Evolutionary conservation across 2,329 filamentous ascomycete genomes (phyloP), one percentile per base, ranked within the genome.

Genomic region (Dryadomyces sulphureus): DNA sequence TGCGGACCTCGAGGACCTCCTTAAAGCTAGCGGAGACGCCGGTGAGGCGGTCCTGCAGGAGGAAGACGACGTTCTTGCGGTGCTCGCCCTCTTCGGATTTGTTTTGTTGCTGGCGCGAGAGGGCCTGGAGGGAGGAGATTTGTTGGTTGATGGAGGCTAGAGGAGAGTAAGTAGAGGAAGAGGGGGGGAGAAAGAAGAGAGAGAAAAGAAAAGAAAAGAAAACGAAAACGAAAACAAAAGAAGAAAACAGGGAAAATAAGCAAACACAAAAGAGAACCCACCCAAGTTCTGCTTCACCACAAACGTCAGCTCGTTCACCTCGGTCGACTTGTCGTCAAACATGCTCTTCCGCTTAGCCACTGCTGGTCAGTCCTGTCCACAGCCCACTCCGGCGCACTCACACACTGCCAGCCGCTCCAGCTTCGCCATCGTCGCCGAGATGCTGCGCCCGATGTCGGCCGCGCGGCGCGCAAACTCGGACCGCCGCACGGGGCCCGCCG

Each of bases 11-110:
- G 9, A 98, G 72, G 6, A 96, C 90, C 56, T 96, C 90, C 64
- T 96, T 96, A 73, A 98, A 96, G 62, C 90, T 94, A 51, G 82
- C 86, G 22, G 84, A 85, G 4, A 98, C 90, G 58, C 94, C 88
- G 35, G 88, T 90, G 36, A 96, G 70, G 59, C 92, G 92, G 51
- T 87, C 86, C 64, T 95, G 88, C 17, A 96, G 68, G 59, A 96
- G 73, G 51, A 94, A 80, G 3, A 95, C 85, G 27, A 96, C 92
- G 59, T 96, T 95, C 65, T 94, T 94, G 69, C 94, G 94, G 67
- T 98, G 93, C 60, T 96, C 89, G 55, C 88, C 88, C 63, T 94
- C 87, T 54, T 76, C 77, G 52, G 66, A 70, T 54, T 70, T 75
- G 38, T 84, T 82, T 55, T 90, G 83, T 62, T 89, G 81, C 49